Evolutionary conservation across 306 rosid genomes (phyloP), one percentile per base, ranked within the genome.

Genomic region (Nissolia schottii): DNA sequence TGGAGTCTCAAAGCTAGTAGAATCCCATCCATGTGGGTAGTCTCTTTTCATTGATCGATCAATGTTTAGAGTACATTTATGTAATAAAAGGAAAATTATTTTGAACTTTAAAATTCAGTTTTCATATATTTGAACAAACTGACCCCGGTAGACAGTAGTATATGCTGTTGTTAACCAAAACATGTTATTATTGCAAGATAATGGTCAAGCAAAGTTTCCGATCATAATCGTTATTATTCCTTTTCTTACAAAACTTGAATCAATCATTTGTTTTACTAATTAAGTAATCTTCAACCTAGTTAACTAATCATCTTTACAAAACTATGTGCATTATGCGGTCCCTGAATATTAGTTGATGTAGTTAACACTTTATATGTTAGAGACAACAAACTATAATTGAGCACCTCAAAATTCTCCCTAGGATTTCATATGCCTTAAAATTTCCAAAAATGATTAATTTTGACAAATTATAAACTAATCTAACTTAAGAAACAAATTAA

Each of bases 261-360:
- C 9, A 5, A 34, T 34, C 38, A 34, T 9, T 1, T 12, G 45
- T 38, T 38, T 38, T 9, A 16, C 19, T 1, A 18, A 16, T 71
- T 64, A 70, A 70, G 55, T 35, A 64, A 70, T 64, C 38, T 51
- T 7, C 16, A 37, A 53, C 74, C 74, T 34, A 51, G 38, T 27
- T 35, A 53, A 35, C 64, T 2, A 35, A 37, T 7, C 25, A 12
- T n/a, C 16, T 16, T 34, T 35, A n/a, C n/a, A n/a, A n/a, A n/a
- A n/a, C n/a, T n/a, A n/a, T n/a, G n/a, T n/a, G n/a, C n/a, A n/a
- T n/a, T n/a, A n/a, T n/a, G n/a, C n/a, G n/a, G n/a, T n/a, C n/a
- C n/a, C n/a, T n/a, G n/a, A n/a, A n/a, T n/a, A n/a, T n/a, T n/a
- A n/a, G n/a, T n/a, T n/a, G n/a, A n/a, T n/a, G n/a, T n/a, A n/a